A percentile compares a stretch with the other conserved stretches of the same genome.
Conservation (phyloP, 164 flowering plant genomes). For the Vitis rotundifolia region DNA sequence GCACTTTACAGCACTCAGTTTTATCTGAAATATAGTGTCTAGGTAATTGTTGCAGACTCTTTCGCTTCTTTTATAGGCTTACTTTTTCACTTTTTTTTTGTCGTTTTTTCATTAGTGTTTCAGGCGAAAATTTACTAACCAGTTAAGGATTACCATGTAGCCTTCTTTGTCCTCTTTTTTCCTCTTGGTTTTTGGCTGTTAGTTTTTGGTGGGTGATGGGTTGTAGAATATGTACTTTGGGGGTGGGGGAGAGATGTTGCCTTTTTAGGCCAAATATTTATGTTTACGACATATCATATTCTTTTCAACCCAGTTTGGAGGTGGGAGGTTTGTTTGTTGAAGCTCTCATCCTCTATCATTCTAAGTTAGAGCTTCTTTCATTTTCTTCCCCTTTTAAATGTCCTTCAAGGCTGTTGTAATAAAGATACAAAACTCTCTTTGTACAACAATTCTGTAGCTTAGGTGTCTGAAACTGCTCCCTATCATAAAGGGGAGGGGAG, state of each 20-base stretch:
- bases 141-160: background rate
- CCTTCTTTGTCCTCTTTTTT: background rate
- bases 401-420: slow-evolving; percentile 4
- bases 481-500: too few species aligned
- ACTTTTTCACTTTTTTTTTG: background rate
- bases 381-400: slow-evolving; percentile 2
- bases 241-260: slow-evolving; percentile 6
- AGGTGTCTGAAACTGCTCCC: too few species aligned
- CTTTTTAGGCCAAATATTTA: background rate
- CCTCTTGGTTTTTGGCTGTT: slow-evolving; percentile 8
- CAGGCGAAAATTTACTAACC: slow-evolving; percentile 19
- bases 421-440: too few species aligned
- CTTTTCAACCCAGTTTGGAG: slow-evolving; percentile 12
- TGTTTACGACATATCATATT: slow-evolving; percentile 12
- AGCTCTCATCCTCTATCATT: background rate
- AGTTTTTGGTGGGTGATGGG: slow-evolving; percentile 17
- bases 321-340: slow-evolving; percentile 5
- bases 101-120: slow-evolving; percentile 1
- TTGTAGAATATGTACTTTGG: slow-evolving; percentile 16
- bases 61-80: slow-evolving; percentile 1
- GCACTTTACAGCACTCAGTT: slow-evolving; percentile 8
- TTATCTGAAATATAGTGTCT: slow-evolving; percentile 21
- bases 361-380: background rate
- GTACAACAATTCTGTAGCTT: too few species aligned
- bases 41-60: slow-evolving; percentile 13